These are phyloP conservation scores for Mycena maculata DNA, from an alignment of 768 basidiomycete species.

Conservation along the genomic window DNA sequence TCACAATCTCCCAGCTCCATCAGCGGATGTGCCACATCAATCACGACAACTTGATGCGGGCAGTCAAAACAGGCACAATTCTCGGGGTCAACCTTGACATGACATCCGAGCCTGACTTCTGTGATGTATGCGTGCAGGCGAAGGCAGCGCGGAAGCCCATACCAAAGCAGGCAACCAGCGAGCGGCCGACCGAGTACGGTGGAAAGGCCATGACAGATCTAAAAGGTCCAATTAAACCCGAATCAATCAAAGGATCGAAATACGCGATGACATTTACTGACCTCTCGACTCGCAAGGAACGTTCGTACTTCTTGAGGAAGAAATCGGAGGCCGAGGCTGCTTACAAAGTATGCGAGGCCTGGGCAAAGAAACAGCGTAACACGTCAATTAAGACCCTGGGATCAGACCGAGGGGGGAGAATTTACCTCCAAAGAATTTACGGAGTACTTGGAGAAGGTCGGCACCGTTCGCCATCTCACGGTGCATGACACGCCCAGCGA, in stretches of 20 bases:
- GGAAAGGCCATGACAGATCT: too few relatives aligned
- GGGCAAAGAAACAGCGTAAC: background rate
- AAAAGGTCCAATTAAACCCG: background rate
- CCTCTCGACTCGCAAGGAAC: background rate
- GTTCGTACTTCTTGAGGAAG: background rate
- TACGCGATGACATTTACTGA: background rate
- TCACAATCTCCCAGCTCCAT: background rate
- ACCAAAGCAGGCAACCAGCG: background rate
- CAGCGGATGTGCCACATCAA: background rate
- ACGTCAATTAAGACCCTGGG: background rate
- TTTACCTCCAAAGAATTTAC: conserved; percentile 37
- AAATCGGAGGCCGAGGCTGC: conserved; percentile 3
- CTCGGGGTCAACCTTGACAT: background rate
- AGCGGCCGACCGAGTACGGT: too few relatives aligned
- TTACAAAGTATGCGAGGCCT: background rate
- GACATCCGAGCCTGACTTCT: background rate
- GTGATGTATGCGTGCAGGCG: background rate
- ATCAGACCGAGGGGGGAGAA: conserved; percentile 37
- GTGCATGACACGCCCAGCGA: too few relatives aligned
- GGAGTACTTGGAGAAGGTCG: conserved; percentile 14
- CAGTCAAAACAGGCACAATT: background rate
- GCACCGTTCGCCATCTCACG: conserved; percentile 34
- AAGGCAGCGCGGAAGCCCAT: background rate
- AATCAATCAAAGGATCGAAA: background rate
- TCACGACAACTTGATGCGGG: background rate